Percentiles rank a stretch among this genome's conserved stretches.
Conservation (phyloP, 2,329 filamentous ascomycete genomes). For the Botrytis tulipae region DNA sequence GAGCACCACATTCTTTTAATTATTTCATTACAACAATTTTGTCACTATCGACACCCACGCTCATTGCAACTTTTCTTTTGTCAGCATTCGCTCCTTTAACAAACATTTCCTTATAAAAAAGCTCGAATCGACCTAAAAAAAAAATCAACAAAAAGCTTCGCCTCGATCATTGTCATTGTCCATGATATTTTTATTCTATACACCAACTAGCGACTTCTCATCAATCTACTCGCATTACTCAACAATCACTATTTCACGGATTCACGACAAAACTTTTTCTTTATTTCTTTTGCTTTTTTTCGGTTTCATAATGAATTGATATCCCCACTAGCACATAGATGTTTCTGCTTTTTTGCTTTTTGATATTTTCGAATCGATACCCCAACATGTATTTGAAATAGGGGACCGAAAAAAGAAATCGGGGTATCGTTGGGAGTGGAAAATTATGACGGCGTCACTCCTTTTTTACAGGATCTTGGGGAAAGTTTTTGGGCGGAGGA, state of each 20-base stretch:
- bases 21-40: conserved; percentile 22
- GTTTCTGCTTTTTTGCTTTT: conserved; percentile 19
- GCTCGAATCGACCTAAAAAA: conserved; percentile 12
- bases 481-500: not conserved
- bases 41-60: conserved; percentile 36
- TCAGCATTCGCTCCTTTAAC: conserved; percentile 35
- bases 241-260: not conserved
- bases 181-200: conserved; percentile 9
- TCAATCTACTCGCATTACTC: not conserved
- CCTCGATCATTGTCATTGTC: conserved; percentile 14
- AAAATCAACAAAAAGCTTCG: too few relatives aligned
- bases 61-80: conserved; percentile 37
- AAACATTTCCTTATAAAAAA: conserved; percentile 34
- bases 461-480: conserved; percentile 8
- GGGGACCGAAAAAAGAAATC: conserved; percentile 9
- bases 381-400: conserved; percentile 4
- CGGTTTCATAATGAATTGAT: conserved; percentile 25
- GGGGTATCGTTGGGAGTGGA: conserved; percentile 7
- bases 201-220: not conserved
- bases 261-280: not conserved
- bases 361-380: conserved; percentile 1
- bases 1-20: conserved; percentile 38
- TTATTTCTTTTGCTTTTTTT: conserved; percentile 8
- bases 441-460: conserved; percentile 24
- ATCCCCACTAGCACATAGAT: conserved; percentile 32